Percentiles rank a stretch among this genome's conserved stretches.
Evolutionary conservation across 2,329 filamentous ascomycete genomes (phyloP).

Genomic region (Sphaerulina musiva): DNA sequence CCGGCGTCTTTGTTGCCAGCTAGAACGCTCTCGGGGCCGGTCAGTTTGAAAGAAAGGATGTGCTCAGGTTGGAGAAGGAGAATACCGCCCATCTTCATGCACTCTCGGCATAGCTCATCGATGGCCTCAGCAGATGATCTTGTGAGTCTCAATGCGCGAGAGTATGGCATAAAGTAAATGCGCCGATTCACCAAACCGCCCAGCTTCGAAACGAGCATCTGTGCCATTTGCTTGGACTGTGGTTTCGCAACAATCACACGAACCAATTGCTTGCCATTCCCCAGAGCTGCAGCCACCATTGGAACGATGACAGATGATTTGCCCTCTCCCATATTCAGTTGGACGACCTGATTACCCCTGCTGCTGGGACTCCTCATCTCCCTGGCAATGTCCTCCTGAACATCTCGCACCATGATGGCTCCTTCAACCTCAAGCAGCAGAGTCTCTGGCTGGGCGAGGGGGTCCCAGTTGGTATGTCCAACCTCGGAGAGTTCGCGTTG

Average conservation of each 20-base stretch:
- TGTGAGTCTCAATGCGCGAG: constrained; percentile 43
- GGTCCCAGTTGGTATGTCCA: constrained; percentile 53
- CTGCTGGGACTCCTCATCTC: constrained; percentile 51
- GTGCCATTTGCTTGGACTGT: constrained; percentile 51
- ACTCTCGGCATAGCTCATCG: constrained; percentile 37
- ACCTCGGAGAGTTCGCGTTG: constrained; percentile 43
- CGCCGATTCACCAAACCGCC: constrained; percentile 51
- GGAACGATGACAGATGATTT: constrained; percentile 65
- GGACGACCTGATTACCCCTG: constrained; percentile 49
- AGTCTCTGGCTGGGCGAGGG: constrained; percentile 53
- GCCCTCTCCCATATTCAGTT: constrained; percentile 66
- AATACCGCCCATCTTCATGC: constrained; percentile 44
- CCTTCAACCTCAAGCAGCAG: constrained; percentile 60
- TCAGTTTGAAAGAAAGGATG: constrained; percentile 58
- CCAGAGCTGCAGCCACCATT: constrained; percentile 48
- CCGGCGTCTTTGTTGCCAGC: constrained; percentile 43
- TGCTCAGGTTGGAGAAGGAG: constrained; percentile 59
- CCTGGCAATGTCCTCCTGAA: constrained; percentile 56
- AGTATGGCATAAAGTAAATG: constrained; percentile 53
- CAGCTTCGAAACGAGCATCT: constrained; percentile 50
- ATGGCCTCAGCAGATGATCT: constrained; percentile 31
- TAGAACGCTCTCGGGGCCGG: constrained; percentile 52
- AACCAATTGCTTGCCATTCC: constrained; percentile 41
- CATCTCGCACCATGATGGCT: constrained; percentile 54
- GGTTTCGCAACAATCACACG: constrained; percentile 53